These are phyloP conservation scores for Pseudopediastrum boryanum DNA, from an alignment of 139 green algal genomes.

Conservation along the genomic window DNA sequence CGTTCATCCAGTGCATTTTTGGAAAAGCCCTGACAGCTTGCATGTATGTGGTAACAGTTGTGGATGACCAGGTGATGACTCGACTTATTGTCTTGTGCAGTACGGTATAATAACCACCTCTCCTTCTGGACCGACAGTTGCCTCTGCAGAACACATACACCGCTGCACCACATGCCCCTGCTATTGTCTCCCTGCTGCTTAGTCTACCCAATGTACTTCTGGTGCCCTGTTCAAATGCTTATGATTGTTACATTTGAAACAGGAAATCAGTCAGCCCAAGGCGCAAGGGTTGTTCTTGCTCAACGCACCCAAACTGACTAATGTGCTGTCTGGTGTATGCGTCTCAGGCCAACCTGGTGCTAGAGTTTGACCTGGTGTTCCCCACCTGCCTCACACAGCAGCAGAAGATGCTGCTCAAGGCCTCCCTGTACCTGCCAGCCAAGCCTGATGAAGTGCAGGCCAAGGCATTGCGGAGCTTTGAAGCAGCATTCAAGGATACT, in stretches of 20 bases:
- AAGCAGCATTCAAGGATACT: slow-evolving; percentile 64
- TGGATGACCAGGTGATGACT: too few species aligned
- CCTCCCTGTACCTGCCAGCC: slow-evolving; percentile 69
- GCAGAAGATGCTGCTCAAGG: slow-evolving; percentile 71
- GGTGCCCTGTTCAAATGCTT: neutral
- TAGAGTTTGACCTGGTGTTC: slow-evolving; percentile 77
- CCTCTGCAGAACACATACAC: too few species aligned
- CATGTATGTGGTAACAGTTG: too few species aligned
- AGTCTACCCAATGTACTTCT: neutral
- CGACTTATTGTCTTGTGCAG: too few species aligned
- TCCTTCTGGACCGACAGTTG: too few species aligned
- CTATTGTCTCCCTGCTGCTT: neutral
- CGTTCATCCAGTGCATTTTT: neutral
- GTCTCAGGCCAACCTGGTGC: slow-evolving; percentile 57
- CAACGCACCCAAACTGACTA: too few species aligned
- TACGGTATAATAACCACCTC: too few species aligned
- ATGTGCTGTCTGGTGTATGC: neutral
- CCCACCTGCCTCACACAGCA: slow-evolving; percentile 63
- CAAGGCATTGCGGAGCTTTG: slow-evolving; percentile 62
- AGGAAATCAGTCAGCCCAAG: neutral
- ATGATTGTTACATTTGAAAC: neutral
- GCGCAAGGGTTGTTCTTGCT: too few species aligned
- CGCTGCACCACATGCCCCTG: too few species aligned
- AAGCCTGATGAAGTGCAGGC: slow-evolving; percentile 50
- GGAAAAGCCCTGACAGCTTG: neutral